Base-by-base conservation (phyloP, 306 rosid species). In the Luffa aegyptiaca region DNA sequence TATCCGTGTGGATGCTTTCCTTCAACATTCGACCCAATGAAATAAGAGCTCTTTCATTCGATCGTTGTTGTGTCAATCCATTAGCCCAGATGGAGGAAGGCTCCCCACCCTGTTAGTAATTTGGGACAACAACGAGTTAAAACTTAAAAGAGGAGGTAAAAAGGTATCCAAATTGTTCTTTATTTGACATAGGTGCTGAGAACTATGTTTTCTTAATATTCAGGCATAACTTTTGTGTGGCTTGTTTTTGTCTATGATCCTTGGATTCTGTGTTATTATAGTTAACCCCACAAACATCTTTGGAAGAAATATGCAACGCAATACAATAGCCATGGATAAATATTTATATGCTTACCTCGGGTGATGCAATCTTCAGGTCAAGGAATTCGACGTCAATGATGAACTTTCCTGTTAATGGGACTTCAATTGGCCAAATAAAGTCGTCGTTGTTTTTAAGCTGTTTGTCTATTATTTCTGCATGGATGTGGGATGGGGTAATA, bases 371-470 rank as follows among this genome's bases (percentile, higher is more conserved):
- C 90, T 96, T 96, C 90, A 96, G 86, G 84, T 96, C 99, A 62
- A 93, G 93, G 86, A 96, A 96, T 84, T 96, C 98, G 51, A 96
- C 89, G 75, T 96, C 99, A 39, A 96, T 93, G 51, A 96, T 91
- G 93, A 91, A 91, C 81, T 96, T 96, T 51, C 99, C 99, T 3
- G 98, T 89, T 58, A 96, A 82, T 42, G 99, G 98, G 81, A 93
- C 93, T 87, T 96, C 99, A 75, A 93, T 82, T 79, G 92, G 86
- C 99, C 99, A 96, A 80, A 93, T 91, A 81, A 96, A 96, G 80
- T 91, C 99, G 21, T 95, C 99, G 81, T 85, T 91, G 84, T 63
- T 90, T 85, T 90, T 96, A 63, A 96, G 84, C 88, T 88, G 84
- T 80, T 72, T 96, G 86, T 96, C 97, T 82, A 76, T 89, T 20